These are phyloP conservation scores for Leccinum sublutescens DNA, from an alignment of 768 basidiomycete genomes.

Conservation along the genomic window DNA sequence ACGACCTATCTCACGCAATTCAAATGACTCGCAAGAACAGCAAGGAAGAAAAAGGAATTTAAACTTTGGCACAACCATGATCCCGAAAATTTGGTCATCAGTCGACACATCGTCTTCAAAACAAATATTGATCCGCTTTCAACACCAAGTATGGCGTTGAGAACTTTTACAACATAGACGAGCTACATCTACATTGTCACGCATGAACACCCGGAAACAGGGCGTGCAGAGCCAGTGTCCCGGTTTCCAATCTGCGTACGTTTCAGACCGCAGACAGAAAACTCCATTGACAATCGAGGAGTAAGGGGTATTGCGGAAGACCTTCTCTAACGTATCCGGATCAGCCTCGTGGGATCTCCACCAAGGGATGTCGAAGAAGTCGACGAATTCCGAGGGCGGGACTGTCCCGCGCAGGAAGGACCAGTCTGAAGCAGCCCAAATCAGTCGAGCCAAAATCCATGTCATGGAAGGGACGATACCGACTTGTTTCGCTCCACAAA, in stretches of 20 bases:
- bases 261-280: conserved; percentile 5
- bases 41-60: neutral
- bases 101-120: neutral
- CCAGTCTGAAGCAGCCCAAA: conserved; percentile 8
- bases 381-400: conserved; percentile 13
- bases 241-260: conserved; percentile 7
- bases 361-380: conserved; percentile 15
- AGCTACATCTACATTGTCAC: conserved; percentile 8
- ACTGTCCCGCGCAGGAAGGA: conserved; percentile 12
- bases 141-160: neutral
- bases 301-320: conserved; percentile 9
- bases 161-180: neutral
- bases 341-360: conserved; percentile 9
- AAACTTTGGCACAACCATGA: neutral
- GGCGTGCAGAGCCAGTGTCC: conserved; percentile 12
- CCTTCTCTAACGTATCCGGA: neutral
- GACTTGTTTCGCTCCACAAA: conserved; percentile 17
- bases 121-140: neutral
- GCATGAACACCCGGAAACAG: conserved; percentile 11
- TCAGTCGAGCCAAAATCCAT: neutral
- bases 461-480: neutral
- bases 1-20: no score
- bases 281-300: neutral
- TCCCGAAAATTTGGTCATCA: neutral
- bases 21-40: neutral